Evolutionary conservation across 2,329 filamentous ascomycete genomes (phyloP), one percentile per base, ranked within the genome.

Genomic region (Aspergillus quadricinctus): DNA sequence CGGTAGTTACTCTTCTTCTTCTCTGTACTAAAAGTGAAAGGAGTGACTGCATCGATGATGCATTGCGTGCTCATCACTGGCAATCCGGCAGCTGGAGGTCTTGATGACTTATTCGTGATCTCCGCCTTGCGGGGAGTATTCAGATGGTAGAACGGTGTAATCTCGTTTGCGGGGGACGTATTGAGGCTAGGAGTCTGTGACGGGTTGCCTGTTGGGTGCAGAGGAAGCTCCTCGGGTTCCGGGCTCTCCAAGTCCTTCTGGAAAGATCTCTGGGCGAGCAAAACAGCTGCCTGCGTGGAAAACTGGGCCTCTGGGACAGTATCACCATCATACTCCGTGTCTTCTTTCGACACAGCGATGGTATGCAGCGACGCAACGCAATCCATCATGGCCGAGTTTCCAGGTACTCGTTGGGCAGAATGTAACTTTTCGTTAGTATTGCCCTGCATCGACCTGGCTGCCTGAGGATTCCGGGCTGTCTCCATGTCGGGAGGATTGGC

Each of bases 221-320:
- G 57, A 19, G 62, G 57, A 19, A 46, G 52, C 23, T 56, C 55
- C 19, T 60, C 59, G 19, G 54, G 57, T 49, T 59, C 61, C 4
- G 69, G 69, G 25, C 67, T 75, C 9, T 66, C 61, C 9, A 76
- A 50, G 46, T 74, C 73, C 23, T 74, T 68, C 50, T 75, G 72
- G 28, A 77, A 75, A 1, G 72, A 73, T 29, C 64, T 69, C 53
- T 75, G 74, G 6, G 74, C 75, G 41, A 70, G 68, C 2, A 69
- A 56, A 25, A 76, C 57, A 17, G 75, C 74, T 25, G 72, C 72
- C 55, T 77, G 75, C 0, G 75, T 77, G 0, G 74, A 76, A 27
- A 76, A 62, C 11, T 73, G 66, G 4, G 65, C 61, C 35, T 74
- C 73, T 4, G 63, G 62, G 48, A 64, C 68, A 23, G 57, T 63